Base-by-base conservation (phyloP, 208 protist genomes). In the Tetramitus jugosus region DNA sequence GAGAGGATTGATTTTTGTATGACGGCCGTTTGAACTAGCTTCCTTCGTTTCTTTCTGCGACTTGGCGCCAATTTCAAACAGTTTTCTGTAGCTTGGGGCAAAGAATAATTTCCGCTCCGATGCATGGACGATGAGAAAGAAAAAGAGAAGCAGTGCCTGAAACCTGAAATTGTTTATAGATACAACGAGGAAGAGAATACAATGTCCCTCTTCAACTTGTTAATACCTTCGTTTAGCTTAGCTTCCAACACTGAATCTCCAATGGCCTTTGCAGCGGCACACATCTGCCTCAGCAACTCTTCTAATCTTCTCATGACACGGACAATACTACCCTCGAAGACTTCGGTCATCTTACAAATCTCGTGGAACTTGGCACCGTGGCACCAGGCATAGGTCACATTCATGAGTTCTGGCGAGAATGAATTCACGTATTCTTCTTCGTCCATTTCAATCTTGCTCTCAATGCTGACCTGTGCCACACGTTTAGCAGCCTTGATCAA, bases 171-270 rank as follows among this genome's bases (percentile, higher is more conserved):
- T n/a, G n/a, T 62, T 85, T 93, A 97, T 79, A 97, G 77, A 82
- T 99, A 99, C 29, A 99, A 83, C 7, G 93, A 97, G n/a, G 95
- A 96, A 43, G 97, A 96, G 80, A 99, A 99, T 29, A 98, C 95
- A 82, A 99, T 99, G 84, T 99, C 98, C 42, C 97, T 88, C 83
- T 99, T 98, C 76, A 99, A 96, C 33, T 92, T 86, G 53, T 89
- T 86, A 61, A 97, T 97, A 42, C 92, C 95, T 78, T 96, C 88
- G 4, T 96, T 85, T 81, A 99, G 99, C 87, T 99, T 99, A 64
- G 93, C 83, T 79, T 98, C 96, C 26, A 99, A 86, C 65, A 97
- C 96, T 46, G 91, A 89, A 82, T 97, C 97, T 53, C 98, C 98
- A 82, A 99, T 99, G 26, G 92, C 91, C 60, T 98, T 98, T n/a